Conservation (phyloP, 495 filamentous ascomycete species). For the Polyplosphaeria fusca region DNA sequence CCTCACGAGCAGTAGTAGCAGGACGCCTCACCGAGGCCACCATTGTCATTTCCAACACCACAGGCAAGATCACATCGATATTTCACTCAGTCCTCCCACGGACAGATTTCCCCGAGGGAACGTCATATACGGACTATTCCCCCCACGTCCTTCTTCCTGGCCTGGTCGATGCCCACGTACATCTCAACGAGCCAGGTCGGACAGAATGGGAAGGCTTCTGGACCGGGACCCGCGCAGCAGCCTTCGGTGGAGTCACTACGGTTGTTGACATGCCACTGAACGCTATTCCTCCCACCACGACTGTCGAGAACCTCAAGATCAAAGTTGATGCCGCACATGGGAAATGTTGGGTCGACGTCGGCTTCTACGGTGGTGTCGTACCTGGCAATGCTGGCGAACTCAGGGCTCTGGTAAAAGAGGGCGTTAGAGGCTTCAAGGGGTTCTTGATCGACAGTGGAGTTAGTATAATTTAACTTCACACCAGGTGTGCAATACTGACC, state of each 20-base stretch:
- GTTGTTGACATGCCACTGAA: conserved; percentile 98
- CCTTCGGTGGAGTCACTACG: conserved; percentile 96
- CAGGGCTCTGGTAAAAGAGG: conserved; percentile 73
- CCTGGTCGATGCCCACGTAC: conserved; percentile 94
- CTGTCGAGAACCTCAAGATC: conserved; percentile 72
- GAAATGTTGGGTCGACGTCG: conserved; percentile 97
- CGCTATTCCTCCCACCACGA: conserved; percentile 94
- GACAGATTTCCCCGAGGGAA: conserved; percentile 66
- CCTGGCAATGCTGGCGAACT: conserved; percentile 83
- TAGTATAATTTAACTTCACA: conserved; percentile 42
- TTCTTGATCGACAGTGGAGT: conserved; percentile 97
- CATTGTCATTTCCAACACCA: conserved; percentile 69
- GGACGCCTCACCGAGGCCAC: conserved; percentile 71
- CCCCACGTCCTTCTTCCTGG: conserved; percentile 87
- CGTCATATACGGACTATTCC: conserved; percentile 77
- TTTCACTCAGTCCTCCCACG: conserved; percentile 68
- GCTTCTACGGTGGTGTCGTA: conserved; percentile 94
- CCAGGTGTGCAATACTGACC: conserved; percentile 4
- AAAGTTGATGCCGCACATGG: conserved; percentile 82
- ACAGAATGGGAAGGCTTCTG: conserved; percentile 99
- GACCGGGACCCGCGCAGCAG: conserved; percentile 88
- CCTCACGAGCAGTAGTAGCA: conserved; percentile 70
- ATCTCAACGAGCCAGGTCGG: conserved; percentile 93
- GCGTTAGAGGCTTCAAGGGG: conserved; percentile 94
- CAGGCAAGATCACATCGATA: conserved; percentile 82